A percentile compares a stretch with the other conserved stretches of the same genome.
phyloP scores from a whole-genome alignment of 495 filamentous ascomycete species.

The Viridothelium virens region DNA sequence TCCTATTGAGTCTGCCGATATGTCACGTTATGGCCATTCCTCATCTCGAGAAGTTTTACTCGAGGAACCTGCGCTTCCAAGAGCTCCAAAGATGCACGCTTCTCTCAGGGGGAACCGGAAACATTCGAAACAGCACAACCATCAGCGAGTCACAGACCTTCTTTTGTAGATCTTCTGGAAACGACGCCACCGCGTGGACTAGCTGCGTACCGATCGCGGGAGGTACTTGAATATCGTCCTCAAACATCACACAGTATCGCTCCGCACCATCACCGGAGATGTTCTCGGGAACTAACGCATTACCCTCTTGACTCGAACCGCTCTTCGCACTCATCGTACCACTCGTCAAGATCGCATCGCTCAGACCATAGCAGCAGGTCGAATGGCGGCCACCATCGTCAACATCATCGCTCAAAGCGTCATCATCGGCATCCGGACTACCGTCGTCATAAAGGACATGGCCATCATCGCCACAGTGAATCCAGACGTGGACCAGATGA shows the following conservation, averaged over 20 bases:
- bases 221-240: not conserved
- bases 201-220: not conserved
- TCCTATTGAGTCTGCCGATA: not conserved
- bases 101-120: not conserved
- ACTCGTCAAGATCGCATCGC: not conserved
- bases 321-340: not conserved
- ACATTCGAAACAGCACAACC: not conserved
- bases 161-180: not conserved
- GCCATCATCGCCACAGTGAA: not conserved
- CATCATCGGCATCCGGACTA: not conserved
- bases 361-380: not conserved
- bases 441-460: not conserved
- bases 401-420: not conserved
- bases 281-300: not conserved
- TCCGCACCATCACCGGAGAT: not conserved
- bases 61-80: not conserved
- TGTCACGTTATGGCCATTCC: not conserved
- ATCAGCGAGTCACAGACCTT: not conserved
- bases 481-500: not conserved
- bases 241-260: not conserved
- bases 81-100: not conserved
- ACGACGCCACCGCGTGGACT: not conserved
- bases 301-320: not conserved
- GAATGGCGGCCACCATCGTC: not conserved
- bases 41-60: not conserved